Conservation (phyloP, 1,284 basidiomycete species). For the Clitocybe nebularis region DNA sequence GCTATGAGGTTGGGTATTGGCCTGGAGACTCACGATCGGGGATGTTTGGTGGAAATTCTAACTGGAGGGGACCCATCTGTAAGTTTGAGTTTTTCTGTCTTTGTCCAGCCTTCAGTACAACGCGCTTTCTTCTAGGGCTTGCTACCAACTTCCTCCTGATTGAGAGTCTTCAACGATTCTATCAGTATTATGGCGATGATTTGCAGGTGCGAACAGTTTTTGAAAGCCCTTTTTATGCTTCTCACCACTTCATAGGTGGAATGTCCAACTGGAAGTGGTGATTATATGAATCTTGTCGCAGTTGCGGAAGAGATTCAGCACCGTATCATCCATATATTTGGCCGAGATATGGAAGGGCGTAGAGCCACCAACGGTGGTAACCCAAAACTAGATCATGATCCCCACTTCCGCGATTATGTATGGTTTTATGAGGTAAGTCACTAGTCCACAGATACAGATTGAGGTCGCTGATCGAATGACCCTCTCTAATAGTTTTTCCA, state of each 20-base stretch:
- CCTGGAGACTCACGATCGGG: constrained; percentile 94
- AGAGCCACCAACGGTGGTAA: constrained; percentile 92
- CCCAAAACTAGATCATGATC: constrained; percentile 84
- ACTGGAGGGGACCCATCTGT: constrained; percentile 91
- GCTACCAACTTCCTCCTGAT: constrained; percentile 94
- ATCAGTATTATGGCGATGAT: constrained; percentile 92
- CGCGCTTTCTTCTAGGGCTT: constrained; percentile 54
- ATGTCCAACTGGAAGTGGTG: constrained; percentile 93
- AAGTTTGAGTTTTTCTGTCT: constrained; percentile 21
- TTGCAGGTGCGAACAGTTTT: constrained; percentile 46
- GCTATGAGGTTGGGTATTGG: constrained; percentile 95
- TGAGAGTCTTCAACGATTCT: constrained; percentile 93
- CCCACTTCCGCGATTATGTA: constrained; percentile 95
- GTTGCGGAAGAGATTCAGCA: constrained; percentile 98
- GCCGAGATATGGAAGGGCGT: constrained; percentile 80
- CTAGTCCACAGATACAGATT: background rate
- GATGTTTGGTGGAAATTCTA: constrained; percentile 99
- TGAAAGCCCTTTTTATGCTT: background rate
- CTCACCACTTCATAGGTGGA: constrained; percentile 56
- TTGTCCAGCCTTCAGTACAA: constrained; percentile 2
- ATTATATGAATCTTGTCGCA: constrained; percentile 90
- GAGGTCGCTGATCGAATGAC: background rate
- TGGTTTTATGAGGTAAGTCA: constrained; percentile 84
- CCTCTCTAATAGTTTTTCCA: constrained; percentile 97
- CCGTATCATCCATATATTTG: constrained; percentile 95